phyloP scores from a whole-genome alignment of 768 basidiomycete genomes.

The Tulasnella sp. region DNA sequence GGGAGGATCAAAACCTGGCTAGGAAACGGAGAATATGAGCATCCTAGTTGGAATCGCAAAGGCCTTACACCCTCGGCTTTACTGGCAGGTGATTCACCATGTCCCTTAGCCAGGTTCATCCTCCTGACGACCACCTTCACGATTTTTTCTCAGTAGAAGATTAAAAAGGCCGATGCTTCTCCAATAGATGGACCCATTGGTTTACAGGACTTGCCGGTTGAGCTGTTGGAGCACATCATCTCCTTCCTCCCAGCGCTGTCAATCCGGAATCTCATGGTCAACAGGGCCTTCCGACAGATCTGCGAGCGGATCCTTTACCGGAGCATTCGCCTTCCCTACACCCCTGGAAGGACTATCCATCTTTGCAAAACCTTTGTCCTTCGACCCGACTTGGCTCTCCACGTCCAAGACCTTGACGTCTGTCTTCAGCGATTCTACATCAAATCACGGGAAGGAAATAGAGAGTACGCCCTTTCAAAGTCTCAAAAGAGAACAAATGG shows the following conservation, averaged over 20 bases:
- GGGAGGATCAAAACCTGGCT: too few species aligned
- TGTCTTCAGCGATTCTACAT: background rate
- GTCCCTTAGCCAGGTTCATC: too few species aligned
- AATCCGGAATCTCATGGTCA: background rate
- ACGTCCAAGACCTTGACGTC: background rate
- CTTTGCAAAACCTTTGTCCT: background rate
- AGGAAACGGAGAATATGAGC: too few species aligned
- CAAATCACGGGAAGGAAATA: background rate
- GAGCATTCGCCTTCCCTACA: background rate
- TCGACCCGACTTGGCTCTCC: background rate
- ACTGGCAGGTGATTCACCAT: too few species aligned
- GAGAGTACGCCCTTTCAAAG: background rate
- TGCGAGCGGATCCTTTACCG: background rate
- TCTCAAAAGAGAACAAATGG: background rate
- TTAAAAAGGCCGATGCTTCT: background rate
- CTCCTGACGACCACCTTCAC: background rate
- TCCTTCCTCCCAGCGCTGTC: background rate
- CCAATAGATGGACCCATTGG: background rate
- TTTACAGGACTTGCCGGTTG: background rate
- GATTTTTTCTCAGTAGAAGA: background rate
- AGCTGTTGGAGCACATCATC: background rate
- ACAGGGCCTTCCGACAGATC: background rate
- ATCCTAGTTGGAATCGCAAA: too few species aligned
- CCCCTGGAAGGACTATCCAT: background rate
- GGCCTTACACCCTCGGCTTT: too few species aligned